Evolutionary conservation across 805 yeast species (phyloP), one percentile per base, ranked within the genome.

Genomic region (Clavispora asparagi): DNA sequence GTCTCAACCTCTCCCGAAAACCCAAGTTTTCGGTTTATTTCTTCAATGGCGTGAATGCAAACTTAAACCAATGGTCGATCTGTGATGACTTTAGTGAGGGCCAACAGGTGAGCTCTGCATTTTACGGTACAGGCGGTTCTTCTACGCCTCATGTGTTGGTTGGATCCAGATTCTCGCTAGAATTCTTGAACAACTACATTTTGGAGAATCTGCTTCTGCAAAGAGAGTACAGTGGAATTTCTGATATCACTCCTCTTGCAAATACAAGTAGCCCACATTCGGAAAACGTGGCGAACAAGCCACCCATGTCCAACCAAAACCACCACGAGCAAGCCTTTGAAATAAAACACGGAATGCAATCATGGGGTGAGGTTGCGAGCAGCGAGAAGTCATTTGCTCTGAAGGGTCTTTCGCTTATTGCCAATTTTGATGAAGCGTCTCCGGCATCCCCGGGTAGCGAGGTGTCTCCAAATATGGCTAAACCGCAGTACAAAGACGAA

Each of bases 1-100:
- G 79, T 54, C 60, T 78, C 31, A 72, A 67, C 45, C 64, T 81
- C 45, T 66, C 77, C 17, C 78, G 81, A 47, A 78, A 87, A 36
- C 95, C 95, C 6, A 82, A 81, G 57, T 87, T 87, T 64, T 87
- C 91, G 1, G 94, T 87, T 1, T 83, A 82, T 56, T 86, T 85
- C 60, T 68, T 81, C 47, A 76, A 78, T 54, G 79, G 79, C 14
- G 73, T 74, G 43, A 73, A 74, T 50, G 70, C 75, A 35, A 71
- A 76, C 51, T 62, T 74, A 23, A 83, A 83, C 59, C 86, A 81
- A 55, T 84, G 91, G 91, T 82, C 87, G 1, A 82, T 85, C 25
- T 85, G 92, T 63, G 92, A 85, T 47, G 95, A 87, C 64, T 87
- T 87, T 54, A 82, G 88, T 48, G 94, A 86, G 56, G 91, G 87